Base-by-base conservation (phyloP, 2,329 filamentous ascomycete genomes). In the Seiridium unicorne region DNA sequence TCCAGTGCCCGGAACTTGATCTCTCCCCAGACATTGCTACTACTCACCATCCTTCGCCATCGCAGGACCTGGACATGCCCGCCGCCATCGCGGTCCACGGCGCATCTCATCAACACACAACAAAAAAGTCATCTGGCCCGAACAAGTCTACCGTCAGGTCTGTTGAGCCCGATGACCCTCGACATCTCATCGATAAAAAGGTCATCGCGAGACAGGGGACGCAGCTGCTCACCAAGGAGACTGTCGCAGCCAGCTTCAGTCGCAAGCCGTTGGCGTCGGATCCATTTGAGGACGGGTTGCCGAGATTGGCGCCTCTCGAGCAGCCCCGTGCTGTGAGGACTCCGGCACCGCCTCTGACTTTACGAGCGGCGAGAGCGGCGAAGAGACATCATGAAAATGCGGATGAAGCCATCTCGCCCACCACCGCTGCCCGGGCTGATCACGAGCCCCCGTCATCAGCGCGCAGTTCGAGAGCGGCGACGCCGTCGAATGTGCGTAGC, bases 391-490 rank as follows among this genome's bases (percentile, higher is more conserved):
- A 82, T 70, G 84, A 87, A 63, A 83, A 86, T 61, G 71, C 79
- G 13, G 84, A 87, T 58, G 77, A 79, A 53, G 74, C 78, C 61
- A 76, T 76, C 60, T 87, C 85, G 51, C 84, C 85, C 2, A 79
- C 79, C 13, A 72, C 79, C 13, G 76, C 79, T 57, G 81, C 83
- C 65, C 76, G 78, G 58, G 75, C 75, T n/a, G 79, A 82, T 49
- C 69, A 68, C 71, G 79, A 74, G 72, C 55, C 55, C 7, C 79
- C 71, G 62, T 78, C 68, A 40, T 81, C 80, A n/a, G 71, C 74
- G 10, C 74, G 79, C 51, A 80, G 77, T 65, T 89, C 86, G 38
- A 84, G 87, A 65, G 84, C 85, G 59, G 84, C 79, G 59, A 89
- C 87, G 38, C 87, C 87, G 5, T 79, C 75, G 58, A 77, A 81